Percentiles rank a stretch among this genome's conserved stretches.
Evolutionary conservation across 306 rosid genomes (phyloP).

Genomic region (Malus fusca): DNA sequence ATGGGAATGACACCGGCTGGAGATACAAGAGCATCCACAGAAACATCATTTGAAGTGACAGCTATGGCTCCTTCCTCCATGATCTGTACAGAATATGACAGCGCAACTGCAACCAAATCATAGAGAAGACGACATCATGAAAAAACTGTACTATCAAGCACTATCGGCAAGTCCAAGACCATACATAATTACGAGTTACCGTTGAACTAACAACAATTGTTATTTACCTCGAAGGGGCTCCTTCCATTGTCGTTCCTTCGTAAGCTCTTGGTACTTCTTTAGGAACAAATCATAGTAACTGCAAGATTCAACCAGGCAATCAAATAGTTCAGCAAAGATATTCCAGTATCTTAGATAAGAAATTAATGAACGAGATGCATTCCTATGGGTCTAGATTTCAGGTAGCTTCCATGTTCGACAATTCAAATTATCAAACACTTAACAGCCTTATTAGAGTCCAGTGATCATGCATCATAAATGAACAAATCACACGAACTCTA

Average conservation of each 20-base stretch:
- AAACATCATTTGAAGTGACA: slow-evolving; percentile 59
- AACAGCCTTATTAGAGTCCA: not conserved
- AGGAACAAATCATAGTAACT: slow-evolving; percentile 81
- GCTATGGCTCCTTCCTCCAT: slow-evolving; percentile 71
- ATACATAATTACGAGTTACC: not conserved
- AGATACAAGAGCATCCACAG: slow-evolving; percentile 70
- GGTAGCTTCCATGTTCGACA: not conserved
- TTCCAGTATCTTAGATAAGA: not conserved
- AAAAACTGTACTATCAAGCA: not conserved
- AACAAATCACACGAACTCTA: not conserved
- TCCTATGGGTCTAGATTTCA: not conserved
- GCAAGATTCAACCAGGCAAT: not conserved
- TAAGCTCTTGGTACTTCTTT: slow-evolving; percentile 63
- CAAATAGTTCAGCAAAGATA: not conserved
- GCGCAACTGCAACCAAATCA: slow-evolving; percentile 53
- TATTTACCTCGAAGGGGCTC: slow-evolving; percentile 68
- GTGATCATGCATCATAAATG: not conserved
- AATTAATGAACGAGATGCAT: not conserved
- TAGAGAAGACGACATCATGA: not conserved
- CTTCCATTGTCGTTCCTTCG: slow-evolving; percentile 59
- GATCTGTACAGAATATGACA: slow-evolving; percentile 74
- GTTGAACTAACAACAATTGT: slow-evolving; percentile 1
- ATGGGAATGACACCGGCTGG: slow-evolving; percentile 73
- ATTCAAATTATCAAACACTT: not conserved
- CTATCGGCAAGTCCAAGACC: slow-evolving; percentile 5